These are phyloP conservation scores for Fusarium devonianum DNA, from an alignment of 2,329 filamentous ascomycete genomes.

Conservation along the genomic window DNA sequence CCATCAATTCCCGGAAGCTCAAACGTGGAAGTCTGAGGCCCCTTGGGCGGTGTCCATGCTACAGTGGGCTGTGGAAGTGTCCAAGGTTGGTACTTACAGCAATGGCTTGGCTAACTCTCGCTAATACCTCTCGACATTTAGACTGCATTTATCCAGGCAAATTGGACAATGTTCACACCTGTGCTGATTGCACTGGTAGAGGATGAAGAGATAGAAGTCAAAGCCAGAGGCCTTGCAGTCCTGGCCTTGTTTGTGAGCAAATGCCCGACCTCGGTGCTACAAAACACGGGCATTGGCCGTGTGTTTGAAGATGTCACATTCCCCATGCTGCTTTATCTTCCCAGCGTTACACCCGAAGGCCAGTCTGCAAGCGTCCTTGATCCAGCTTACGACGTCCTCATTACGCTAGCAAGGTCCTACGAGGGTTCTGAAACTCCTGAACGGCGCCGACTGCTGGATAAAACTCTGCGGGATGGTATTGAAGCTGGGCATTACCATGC, in stretches of 20 bases:
- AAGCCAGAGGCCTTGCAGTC: conserved; percentile 62
- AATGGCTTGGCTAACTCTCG: background rate
- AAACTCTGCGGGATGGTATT: conserved; percentile 62
- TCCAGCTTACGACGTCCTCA: conserved; percentile 71
- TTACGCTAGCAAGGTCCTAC: conserved; percentile 57
- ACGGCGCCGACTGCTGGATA: conserved; percentile 57
- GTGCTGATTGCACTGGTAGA: conserved; percentile 74
- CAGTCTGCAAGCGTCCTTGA: conserved; percentile 72
- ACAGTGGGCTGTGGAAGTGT: conserved; percentile 62
- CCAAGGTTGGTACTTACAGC: conserved; percentile 61
- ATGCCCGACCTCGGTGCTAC: conserved; percentile 61
- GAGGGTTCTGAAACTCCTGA: conserved; percentile 34
- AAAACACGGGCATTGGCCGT: conserved; percentile 67
- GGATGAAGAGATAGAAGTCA: conserved; percentile 62
- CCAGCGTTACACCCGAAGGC: conserved; percentile 75
- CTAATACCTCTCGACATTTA: conserved; percentile 35
- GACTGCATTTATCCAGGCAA: conserved; percentile 54
- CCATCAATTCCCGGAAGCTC: conserved; percentile 3
- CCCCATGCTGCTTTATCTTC: conserved; percentile 78
- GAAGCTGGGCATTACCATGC: conserved; percentile 64
- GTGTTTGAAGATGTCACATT: conserved; percentile 75
- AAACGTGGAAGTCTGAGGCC: conserved; percentile 37
- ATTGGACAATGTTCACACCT: conserved; percentile 75
- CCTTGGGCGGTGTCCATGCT: conserved; percentile 37
- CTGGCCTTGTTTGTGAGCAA: conserved; percentile 62